These are phyloP conservation scores for Leishmania aethiopica DNA, from an alignment of 208 protist genomes.

Conservation along the genomic window DNA sequence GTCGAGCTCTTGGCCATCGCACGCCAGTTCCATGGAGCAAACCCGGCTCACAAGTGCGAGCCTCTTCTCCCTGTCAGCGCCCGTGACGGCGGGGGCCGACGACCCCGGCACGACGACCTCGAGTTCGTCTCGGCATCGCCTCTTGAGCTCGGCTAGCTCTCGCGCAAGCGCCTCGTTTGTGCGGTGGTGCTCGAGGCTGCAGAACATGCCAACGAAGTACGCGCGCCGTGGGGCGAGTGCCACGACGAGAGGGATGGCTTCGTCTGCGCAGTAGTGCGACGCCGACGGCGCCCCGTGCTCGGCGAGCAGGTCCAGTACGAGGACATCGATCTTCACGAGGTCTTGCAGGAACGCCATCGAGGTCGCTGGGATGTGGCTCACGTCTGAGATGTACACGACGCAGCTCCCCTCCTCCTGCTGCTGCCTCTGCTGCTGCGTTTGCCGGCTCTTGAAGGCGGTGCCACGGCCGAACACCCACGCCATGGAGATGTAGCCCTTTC, in stretches of 20 bases:
- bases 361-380: constrained; percentile 46
- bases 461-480: constrained; percentile 84
- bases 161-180: constrained; percentile 43
- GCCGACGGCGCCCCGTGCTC: constrained; percentile 44
- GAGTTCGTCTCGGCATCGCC: constrained; percentile 20
- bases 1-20: constrained; percentile 59
- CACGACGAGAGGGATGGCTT: constrained; percentile 57
- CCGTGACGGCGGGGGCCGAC: background rate
- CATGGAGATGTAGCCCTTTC: constrained; percentile 75
- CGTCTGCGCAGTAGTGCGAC: constrained; percentile 82
- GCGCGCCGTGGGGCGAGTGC: constrained; percentile 42
- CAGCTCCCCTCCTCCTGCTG: constrained; percentile 37
- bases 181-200: constrained; percentile 65
- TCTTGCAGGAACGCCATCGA: constrained; percentile 72
- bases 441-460: constrained; percentile 54
- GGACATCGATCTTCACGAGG: constrained; percentile 83
- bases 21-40: constrained; percentile 69
- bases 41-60: constrained; percentile 23
- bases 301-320: constrained; percentile 76
- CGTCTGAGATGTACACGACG: constrained; percentile 87
- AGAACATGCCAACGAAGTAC: constrained; percentile 89
- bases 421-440: background rate
- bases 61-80: constrained; percentile 4
- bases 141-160: constrained; percentile 44
- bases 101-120: background rate